These are phyloP conservation scores for Daldinia decipiens DNA, from an alignment of 495 filamentous ascomycete species.

Conservation along the genomic window DNA sequence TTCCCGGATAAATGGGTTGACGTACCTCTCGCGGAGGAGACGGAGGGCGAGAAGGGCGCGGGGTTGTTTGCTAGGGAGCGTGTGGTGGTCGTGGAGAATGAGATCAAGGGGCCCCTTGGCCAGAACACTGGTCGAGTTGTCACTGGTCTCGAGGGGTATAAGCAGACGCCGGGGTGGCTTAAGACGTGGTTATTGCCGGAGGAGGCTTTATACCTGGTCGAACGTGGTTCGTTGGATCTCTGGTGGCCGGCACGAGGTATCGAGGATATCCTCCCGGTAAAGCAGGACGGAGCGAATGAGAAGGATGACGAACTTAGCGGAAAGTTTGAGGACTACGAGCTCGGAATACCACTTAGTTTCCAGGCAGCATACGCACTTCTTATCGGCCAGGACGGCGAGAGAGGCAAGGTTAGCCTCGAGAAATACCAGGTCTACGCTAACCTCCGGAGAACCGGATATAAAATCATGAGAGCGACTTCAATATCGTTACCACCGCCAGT, in stretches of 20 bases:
- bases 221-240: slow-evolving; percentile 85
- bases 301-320: slow-evolving; percentile 30
- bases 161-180: slow-evolving; percentile 58
- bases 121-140: slow-evolving; percentile 57
- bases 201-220: slow-evolving; percentile 87
- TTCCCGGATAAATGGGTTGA: slow-evolving; percentile 60
- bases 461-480: slow-evolving; percentile 72
- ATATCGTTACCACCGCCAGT: slow-evolving; percentile 7
- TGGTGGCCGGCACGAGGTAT: slow-evolving; percentile 72
- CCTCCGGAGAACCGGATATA: slow-evolving; percentile 85
- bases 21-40: slow-evolving; percentile 34
- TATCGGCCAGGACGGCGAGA: slow-evolving; percentile 69
- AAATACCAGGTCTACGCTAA: slow-evolving; percentile 87
- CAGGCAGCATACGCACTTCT: slow-evolving; percentile 89
- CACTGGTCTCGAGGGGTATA: slow-evolving; percentile 50
- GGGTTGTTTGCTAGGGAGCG: slow-evolving; percentile 56
- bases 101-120: slow-evolving; percentile 54
- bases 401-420: slow-evolving; percentile 74
- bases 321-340: slow-evolving; percentile 59
- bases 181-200: slow-evolving; percentile 88
- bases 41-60: slow-evolving; percentile 47
- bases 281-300: slow-evolving; percentile 36
- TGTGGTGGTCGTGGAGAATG: slow-evolving; percentile 60
- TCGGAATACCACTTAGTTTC: slow-evolving; percentile 82
- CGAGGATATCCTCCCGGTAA: slow-evolving; percentile 51